Base-by-base conservation (phyloP, 2,329 filamentous ascomycete species). In the Cytospora piceae region DNA sequence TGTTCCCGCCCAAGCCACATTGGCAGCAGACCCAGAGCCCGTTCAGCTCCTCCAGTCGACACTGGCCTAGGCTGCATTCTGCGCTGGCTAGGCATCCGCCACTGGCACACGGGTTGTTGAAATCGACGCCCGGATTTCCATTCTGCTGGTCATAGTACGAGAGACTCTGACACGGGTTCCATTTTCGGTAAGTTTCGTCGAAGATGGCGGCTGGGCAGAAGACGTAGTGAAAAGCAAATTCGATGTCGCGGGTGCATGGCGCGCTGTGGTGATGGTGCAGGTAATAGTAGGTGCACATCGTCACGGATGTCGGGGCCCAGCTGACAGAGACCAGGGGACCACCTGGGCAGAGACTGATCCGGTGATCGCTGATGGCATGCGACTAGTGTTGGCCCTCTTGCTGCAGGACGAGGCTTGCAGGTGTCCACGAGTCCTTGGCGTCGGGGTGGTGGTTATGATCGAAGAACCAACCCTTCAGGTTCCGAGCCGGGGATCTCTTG, bases 251-350 rank as follows among this genome's bases (percentile, higher is more conserved):
- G 20, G 69, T 69, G 69, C 81, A 84, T 7, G 81, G 79, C 29
- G 76, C 71, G 34, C 79, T 70, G 69, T 83, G 83, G 71, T 85
- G 83, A 71, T 83, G 79, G 70, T 85, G 82, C 52, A 83, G 75
- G 70, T 81, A 81, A 68, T 81, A 80, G 73, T 80, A 81, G 67
- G 76, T 79, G 70, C 83, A 85, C 83, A 85, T 85, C 51, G 67
- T 69, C 24, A 29, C 32, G 31, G 58, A 55, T 60, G 52, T 58
- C 17, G 32, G 49, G 63, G 4, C n/a, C 31, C 24, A 15, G 42
- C 22, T 29, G 53, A 37, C 49, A 32, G 24, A 42, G 53, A 63
- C 61, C 27, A 46, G 12, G 34, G 32, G 27, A 57, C 39, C 27
- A 29, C 27, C 27, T 29, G 27, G 27, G 27, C 5, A 29, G 51